Evolutionary conservation across 2,329 filamentous ascomycete genomes (phyloP).

Genomic region (Microsporum canis): DNA sequence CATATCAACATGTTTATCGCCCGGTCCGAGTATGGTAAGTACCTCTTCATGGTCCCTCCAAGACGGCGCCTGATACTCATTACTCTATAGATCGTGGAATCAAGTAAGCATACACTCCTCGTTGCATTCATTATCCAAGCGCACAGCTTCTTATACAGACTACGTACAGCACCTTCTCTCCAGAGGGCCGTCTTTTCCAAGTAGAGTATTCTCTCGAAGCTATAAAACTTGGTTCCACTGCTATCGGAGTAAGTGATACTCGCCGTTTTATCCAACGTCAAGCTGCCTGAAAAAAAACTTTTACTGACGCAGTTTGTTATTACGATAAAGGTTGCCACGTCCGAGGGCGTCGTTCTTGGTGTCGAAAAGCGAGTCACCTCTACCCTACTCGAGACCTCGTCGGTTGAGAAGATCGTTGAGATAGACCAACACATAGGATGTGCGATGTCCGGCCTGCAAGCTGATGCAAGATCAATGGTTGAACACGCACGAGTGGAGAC

Average conservation of each 20-base stretch:
- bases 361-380: conserved; percentile 99
- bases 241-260: conserved; percentile 62
- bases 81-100: conserved; percentile 72
- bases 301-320: conserved; percentile 4
- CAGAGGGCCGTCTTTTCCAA: conserved; percentile 98
- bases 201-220: conserved; percentile 99
- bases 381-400: conserved; percentile 91
- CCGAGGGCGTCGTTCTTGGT: conserved; percentile 87
- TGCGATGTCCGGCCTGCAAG: conserved; percentile 96
- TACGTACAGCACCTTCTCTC: conserved; percentile 79
- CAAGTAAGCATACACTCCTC: conserved; percentile 54
- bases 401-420: conserved; percentile 98
- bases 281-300: neutral
- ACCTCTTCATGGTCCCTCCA: conserved; percentile 17
- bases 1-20: conserved; percentile 86
- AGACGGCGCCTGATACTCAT: conserved; percentile 6
- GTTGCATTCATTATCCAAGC: conserved; percentile 8
- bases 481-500: conserved; percentile 97
- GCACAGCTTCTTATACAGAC: conserved; percentile 18
- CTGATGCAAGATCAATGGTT: conserved; percentile 93
- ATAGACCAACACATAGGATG: conserved; percentile 98
- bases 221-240: conserved; percentile 97
- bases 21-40: conserved; percentile 97
- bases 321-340: conserved; percentile 59
- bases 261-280: neutral